Evolutionary conservation across 805 yeast species (phyloP).

Genomic region (Myxozyma lipomycoides): DNA sequence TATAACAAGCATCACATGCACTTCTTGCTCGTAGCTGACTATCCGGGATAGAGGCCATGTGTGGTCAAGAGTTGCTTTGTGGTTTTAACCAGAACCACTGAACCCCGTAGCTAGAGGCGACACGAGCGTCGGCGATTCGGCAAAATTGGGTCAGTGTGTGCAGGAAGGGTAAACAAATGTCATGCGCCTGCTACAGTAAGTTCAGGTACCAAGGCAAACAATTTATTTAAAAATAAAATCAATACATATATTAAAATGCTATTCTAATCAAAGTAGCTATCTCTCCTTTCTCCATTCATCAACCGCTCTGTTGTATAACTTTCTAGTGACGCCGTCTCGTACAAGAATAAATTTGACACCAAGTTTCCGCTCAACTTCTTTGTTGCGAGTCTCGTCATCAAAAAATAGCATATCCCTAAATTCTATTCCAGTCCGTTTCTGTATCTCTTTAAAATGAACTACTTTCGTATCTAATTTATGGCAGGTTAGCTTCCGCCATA

Average conservation of each 20-base stretch:
- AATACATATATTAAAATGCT: not conserved
- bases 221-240: too few species aligned
- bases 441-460: constrained; percentile 51
- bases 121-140: too few species aligned
- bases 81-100: too few species aligned
- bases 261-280: constrained; percentile 1
- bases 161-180: too few species aligned
- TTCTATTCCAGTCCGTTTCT: constrained; percentile 46
- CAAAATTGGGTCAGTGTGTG: too few species aligned
- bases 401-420: constrained; percentile 56
- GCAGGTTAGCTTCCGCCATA: not conserved
- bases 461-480: constrained; percentile 42
- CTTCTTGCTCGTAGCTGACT: not conserved
- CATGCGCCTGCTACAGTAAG: too few species aligned
- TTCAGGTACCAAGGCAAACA: too few species aligned
- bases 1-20: not conserved
- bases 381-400: constrained; percentile 77
- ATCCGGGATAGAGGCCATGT: too few species aligned
- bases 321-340: constrained; percentile 57
- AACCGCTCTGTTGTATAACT: constrained; percentile 48
- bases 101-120: too few species aligned
- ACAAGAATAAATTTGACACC: constrained; percentile 71
- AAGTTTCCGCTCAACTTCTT: constrained; percentile 60
- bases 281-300: constrained; percentile 36
- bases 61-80: too few species aligned